phyloP scores from a whole-genome alignment of 1,284 basidiomycete species.

The Paramarasmius palmivorus region DNA sequence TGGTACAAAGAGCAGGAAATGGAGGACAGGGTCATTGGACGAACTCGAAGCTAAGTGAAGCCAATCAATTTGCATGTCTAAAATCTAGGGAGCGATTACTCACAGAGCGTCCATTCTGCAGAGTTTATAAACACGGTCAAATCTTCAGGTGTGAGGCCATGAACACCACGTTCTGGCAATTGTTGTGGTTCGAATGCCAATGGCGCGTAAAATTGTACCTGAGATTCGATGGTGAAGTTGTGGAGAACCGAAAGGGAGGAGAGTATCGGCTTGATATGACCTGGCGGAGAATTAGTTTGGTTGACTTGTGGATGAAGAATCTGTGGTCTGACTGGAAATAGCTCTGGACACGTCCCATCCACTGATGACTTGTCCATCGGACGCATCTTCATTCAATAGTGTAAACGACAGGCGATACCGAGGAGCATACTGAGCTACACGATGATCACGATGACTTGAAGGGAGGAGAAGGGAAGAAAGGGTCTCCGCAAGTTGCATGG shows the following conservation, averaged over 20 bases:
- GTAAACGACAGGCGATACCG: constrained; percentile 82
- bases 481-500: constrained; percentile 34
- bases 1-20: constrained; percentile 92
- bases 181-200: constrained; percentile 73
- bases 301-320: constrained; percentile 13
- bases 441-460: constrained; percentile 52
- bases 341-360: constrained; percentile 75
- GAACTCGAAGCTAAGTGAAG: constrained; percentile 65
- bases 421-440: constrained; percentile 73
- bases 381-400: constrained; percentile 84
- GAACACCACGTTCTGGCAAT: constrained; percentile 37
- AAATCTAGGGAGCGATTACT: constrained; percentile 27
- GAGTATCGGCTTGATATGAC: constrained; percentile 68
- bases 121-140: constrained; percentile 93
- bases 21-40: constrained; percentile 89
- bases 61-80: constrained; percentile 3
- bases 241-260: constrained; percentile 67
- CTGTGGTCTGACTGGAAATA: constrained; percentile 55
- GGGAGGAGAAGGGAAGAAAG: constrained; percentile 53
- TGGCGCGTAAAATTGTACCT: constrained; percentile 91
- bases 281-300: constrained; percentile 40
- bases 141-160: constrained; percentile 75
- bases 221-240: constrained; percentile 92
- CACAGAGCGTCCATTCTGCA: constrained; percentile 93
- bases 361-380: constrained; percentile 58